Percentiles rank a stretch among this genome's conserved stretches.
phyloP scores from a whole-genome alignment of 805 yeast species.

The Nakazawaea pomicola region DNA sequence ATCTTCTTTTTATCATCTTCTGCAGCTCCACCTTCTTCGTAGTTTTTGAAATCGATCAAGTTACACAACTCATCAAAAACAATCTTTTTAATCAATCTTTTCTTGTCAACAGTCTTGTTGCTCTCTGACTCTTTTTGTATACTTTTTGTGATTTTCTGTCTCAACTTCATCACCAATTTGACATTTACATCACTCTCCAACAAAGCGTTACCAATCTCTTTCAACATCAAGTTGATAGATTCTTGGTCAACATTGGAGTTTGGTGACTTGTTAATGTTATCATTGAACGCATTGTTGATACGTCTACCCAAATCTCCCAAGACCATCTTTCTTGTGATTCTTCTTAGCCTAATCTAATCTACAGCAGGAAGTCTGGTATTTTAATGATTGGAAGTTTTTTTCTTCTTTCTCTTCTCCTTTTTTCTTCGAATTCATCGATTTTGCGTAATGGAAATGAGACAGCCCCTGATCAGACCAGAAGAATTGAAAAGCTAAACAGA shows the following conservation, averaged over 20 bases:
- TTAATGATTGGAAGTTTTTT: not conserved
- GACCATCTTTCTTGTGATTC: constrained; percentile 49
- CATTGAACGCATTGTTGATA: constrained; percentile 68
- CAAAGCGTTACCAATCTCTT: constrained; percentile 85
- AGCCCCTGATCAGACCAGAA: no score
- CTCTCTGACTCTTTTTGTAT: constrained; percentile 48
- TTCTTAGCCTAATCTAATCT: not conserved
- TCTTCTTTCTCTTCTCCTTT: not conserved
- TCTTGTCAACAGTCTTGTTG: constrained; percentile 59
- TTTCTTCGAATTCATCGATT: no score
- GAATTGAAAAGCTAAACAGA: no score
- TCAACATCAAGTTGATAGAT: constrained; percentile 68
- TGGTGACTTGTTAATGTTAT: constrained; percentile 46
- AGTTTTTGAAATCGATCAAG: constrained; percentile 64
- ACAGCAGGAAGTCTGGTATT: not conserved
- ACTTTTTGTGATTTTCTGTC: constrained; percentile 62
- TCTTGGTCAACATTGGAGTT: constrained; percentile 51
- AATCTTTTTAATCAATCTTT: constrained; percentile 79
- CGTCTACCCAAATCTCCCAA: constrained; percentile 75
- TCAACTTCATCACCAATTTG: constrained; percentile 68
- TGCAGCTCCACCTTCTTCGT: constrained; percentile 29
- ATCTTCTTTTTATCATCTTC: constrained; percentile 29
- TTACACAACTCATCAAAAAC: constrained; percentile 90
- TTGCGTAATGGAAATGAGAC: no score
- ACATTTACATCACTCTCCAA: constrained; percentile 94